phyloP scores from a whole-genome alignment of 257 asterid genomes.

The Jaltomata sinuosa region DNA sequence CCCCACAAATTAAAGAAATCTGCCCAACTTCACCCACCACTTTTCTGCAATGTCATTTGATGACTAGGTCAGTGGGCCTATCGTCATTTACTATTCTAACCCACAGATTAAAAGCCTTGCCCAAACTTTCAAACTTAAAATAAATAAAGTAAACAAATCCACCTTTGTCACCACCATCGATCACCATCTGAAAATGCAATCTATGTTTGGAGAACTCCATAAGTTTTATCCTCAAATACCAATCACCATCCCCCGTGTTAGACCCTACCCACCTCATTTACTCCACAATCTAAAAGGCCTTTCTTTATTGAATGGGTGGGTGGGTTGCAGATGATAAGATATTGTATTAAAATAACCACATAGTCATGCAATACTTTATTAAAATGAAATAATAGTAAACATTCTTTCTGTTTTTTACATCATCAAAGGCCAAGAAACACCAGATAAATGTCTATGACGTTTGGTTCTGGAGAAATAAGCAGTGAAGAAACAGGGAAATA shows the following conservation, averaged over 20 bases:
- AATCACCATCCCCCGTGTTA: neutral
- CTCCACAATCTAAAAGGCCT: neutral
- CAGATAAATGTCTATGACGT: too few relatives aligned
- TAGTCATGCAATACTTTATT: neutral
- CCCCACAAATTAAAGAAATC: neutral
- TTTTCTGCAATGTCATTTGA: neutral
- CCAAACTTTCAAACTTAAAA: neutral
- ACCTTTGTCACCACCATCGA: neutral
- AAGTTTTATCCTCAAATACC: neutral
- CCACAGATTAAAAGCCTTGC: neutral
- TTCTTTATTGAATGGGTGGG: neutral
- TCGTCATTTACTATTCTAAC: neutral
- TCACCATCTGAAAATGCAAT: neutral
- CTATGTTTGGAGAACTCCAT: neutral
- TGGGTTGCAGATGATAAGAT: neutral
- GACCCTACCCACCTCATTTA: neutral
- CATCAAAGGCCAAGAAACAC: too few relatives aligned
- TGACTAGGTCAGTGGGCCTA: neutral
- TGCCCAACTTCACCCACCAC: neutral
- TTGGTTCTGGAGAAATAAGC: too few relatives aligned
- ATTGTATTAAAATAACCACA: neutral
- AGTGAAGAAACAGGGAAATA: neutral
- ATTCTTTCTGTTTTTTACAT: neutral
- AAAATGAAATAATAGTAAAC: neutral
- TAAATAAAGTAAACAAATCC: neutral